Evolutionary conservation across 768 basidiomycete genomes (phyloP), one percentile per base, ranked within the genome.

Genomic region (Pleurotus platypus): DNA sequence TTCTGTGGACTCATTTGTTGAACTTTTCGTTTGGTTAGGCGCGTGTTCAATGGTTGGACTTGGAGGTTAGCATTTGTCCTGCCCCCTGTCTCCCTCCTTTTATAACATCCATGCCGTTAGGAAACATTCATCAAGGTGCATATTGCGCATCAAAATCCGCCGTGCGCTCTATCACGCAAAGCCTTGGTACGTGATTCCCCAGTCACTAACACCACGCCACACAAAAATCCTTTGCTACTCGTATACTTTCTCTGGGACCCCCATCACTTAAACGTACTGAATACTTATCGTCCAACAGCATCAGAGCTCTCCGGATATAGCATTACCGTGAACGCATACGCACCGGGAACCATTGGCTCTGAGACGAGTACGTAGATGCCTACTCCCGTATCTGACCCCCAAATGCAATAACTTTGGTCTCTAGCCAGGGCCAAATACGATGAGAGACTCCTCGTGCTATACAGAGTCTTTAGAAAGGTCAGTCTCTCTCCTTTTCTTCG

Each of bases 301-400:
- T 43, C 55, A 9, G 75, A 77, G 57, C 62, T 75, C 26, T 70
- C 67, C 1, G 54, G 65, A 16, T 55, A 74, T 55, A 57, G 60
- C 6, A 75, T 77, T 39, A 76, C 75, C 2, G 75, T 73, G 2
- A 77, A 77, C 51, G 65, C 72, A 4, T 76, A 78, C 56, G 71
- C 73, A 2, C 77, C 76, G 0, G 71, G 74, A 4, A 6, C 57
- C 18, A 69, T 74, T 46, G 48, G 64, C 0, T 76, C 71, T 0
- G 47, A 56, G 3, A 45, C 74, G 63, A n/a, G 76, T 78, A 40
- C 11, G 58, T 56, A 35, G 30, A 35, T 35, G 30, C 51, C n/a
- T 39, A 37, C 15, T 5, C 24, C n/a, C 13, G 46, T 20, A 43
- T 43, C 15, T 43, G 24, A 39, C 15, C 39, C 15, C 15, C 24